Conservation (phyloP, 768 basidiomycete species). For the Boletus patriciae region DNA sequence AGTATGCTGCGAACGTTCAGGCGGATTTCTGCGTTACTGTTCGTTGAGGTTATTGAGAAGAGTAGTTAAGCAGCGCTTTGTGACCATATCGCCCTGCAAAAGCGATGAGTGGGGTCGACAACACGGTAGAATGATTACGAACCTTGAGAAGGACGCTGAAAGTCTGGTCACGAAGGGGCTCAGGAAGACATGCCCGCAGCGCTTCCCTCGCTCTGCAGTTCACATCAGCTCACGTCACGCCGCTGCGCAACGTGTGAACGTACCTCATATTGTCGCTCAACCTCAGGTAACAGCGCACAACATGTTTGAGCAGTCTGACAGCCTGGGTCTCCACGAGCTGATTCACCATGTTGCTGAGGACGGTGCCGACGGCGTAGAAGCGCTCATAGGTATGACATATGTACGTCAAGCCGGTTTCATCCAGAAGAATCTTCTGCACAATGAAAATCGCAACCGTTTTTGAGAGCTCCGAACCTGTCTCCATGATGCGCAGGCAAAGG, state of each 20-base stretch:
- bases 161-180: constrained; percentile 91
- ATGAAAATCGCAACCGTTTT: constrained; percentile 99
- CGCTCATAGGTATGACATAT: constrained; percentile 99
- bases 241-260: constrained; percentile 27
- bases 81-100: constrained; percentile 91
- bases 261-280: constrained; percentile 95
- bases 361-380: constrained; percentile 98
- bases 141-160: constrained; percentile 91
- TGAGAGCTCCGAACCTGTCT: constrained; percentile 96
- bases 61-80: constrained; percentile 89
- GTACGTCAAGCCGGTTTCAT: constrained; percentile 96
- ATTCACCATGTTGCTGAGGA: constrained; percentile 97
- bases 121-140: constrained; percentile 13
- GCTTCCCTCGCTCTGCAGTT: constrained; percentile 85
- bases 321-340: constrained; percentile 98
- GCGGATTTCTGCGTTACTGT: constrained; percentile 35
- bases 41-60: constrained; percentile 86
- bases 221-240: constrained; percentile 11
- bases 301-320: constrained; percentile 93
- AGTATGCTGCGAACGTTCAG: constrained; percentile 6
- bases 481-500: constrained; percentile 98
- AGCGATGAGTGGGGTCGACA: constrained; percentile 14
- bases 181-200: constrained; percentile 90
- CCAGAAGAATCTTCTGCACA: constrained; percentile 95
- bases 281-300: constrained; percentile 94